Conservation (phyloP, 345 rosid species). For the Populus deltoides region DNA sequence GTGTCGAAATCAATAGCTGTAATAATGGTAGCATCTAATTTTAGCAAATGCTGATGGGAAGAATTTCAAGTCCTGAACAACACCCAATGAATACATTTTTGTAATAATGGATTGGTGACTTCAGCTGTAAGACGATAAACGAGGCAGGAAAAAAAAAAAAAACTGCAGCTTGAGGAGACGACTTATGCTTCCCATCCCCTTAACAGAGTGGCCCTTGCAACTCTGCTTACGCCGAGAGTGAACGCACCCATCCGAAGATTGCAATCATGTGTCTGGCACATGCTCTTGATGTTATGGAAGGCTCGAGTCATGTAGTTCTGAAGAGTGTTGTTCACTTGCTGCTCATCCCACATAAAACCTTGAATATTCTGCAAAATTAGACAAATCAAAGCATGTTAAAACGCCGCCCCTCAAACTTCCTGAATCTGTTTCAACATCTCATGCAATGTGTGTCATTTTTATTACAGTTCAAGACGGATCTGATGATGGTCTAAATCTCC, state of each 20-base stretch:
- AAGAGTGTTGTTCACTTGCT: slow-evolving; percentile 72
- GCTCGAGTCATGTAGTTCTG: slow-evolving; percentile 84
- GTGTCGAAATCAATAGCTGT: background rate
- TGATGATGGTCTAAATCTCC: background rate
- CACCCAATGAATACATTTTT: background rate
- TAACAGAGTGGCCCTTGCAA: slow-evolving; percentile 78
- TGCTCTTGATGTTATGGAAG: slow-evolving; percentile 77
- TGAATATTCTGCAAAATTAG: slow-evolving; percentile 74
- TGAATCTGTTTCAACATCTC: background rate
- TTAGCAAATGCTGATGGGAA: background rate
- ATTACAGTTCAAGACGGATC: background rate
- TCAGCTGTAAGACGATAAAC: background rate
- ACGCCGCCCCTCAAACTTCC: background rate
- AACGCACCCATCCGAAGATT: slow-evolving; percentile 98
- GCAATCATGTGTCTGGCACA: slow-evolving; percentile 85
- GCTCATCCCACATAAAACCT: slow-evolving; percentile 99
- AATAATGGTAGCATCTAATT: background rate
- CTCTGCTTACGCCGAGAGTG: slow-evolving; percentile 92
- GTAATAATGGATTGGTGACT: background rate
- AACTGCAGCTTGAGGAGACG: background rate
- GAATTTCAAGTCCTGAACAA: background rate
- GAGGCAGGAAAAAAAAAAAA: background rate
- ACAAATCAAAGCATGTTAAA: background rate
- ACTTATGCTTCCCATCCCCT: slow-evolving; percentile 95
- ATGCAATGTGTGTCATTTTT: background rate